Base-by-base conservation (phyloP, 2,329 filamentous ascomycete genomes). In the Endothia cerciana region DNA sequence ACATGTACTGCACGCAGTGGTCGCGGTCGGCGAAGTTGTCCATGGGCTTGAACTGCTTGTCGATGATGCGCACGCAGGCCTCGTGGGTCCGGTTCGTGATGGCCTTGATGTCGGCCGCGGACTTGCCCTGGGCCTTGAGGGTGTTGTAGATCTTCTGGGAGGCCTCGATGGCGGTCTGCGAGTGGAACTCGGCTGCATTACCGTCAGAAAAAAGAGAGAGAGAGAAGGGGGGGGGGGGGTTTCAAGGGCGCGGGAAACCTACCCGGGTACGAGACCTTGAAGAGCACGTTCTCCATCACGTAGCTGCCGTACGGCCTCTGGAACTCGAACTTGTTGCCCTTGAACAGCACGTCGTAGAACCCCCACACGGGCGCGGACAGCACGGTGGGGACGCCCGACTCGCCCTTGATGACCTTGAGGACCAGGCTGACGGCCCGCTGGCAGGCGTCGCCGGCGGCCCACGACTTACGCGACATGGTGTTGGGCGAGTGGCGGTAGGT, bases 1-100 rank as follows among this genome's bases (percentile, higher is more conserved):
- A 92, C 95, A 99, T 99, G 88, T 99, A 99, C 84, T 98, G 95
- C 72, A 99, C 94, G 83, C 95, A 99, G 87, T 99, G 95, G 81
- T 99, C 95, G 76, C 95, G 93, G 82, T 99, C 95, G 76, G 95
- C 95, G 76, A 98, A 99, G 89, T 99, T 99, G 85, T 97, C 94
- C 92, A 99, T 97, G 73, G 94, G 90, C 87, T 97, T 98, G 87
- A 97, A 96, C 83, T 99, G 95, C 87, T 99, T 99, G 87, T 99
- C 95, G 75, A 99, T 99, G 82, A 99, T 99, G 75, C 95, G 93
- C 77, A 99, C 88, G 83, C 95, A 98, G 66, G 95, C 95, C 82
- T 99, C 95, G 83, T 99, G 95, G 10, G 95, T 99, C 74, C 95
- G 91, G 88, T 94, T 97, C 73, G 91, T 93, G 74, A 99, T 88